Percentiles rank a stretch among this genome's conserved stretches.
These are phyloP conservation scores for Colletotrichum sojae DNA, from an alignment of 2,329 filamentous ascomycete species.

Conservation along the genomic window DNA sequence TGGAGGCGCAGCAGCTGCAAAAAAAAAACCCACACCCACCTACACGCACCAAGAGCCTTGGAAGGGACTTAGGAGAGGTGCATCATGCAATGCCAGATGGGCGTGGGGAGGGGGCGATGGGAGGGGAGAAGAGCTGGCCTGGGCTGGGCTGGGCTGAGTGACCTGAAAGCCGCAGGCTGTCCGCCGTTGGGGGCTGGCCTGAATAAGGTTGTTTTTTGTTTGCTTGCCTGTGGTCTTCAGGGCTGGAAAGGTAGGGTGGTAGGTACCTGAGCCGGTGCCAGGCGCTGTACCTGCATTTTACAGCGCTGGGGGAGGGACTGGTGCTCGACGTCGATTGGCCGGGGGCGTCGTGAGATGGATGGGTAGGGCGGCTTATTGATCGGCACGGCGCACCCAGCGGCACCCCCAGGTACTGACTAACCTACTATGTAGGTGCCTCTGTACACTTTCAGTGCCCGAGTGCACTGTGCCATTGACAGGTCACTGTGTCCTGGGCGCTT, in stretches of 20 bases:
- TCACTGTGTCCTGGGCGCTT: too few relatives aligned
- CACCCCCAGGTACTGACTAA: too few relatives aligned
- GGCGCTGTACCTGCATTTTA: conserved; percentile 33
- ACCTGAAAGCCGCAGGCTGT: conserved; percentile 12
- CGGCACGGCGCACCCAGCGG: too few relatives aligned
- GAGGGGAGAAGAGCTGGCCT: conserved; percentile 1
- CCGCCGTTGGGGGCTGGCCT: conserved; percentile 1
- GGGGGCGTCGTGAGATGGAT: neutral
- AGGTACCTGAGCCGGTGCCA: conserved; percentile 1
- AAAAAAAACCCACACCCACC: too few relatives aligned
- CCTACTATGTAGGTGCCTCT: too few relatives aligned
- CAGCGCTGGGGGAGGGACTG: conserved; percentile 12
- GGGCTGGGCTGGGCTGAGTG: neutral
- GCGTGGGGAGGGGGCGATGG: too few relatives aligned
- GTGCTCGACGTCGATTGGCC: neutral
- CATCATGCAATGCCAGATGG: conserved; percentile 1
- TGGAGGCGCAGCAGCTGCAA: conserved; percentile 11
- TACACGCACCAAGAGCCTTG: neutral
- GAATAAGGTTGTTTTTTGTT: neutral
- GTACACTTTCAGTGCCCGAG: too few relatives aligned
- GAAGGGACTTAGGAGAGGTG: neutral
- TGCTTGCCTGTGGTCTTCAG: neutral
- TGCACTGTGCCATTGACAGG: too few relatives aligned
- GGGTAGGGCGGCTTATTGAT: neutral
- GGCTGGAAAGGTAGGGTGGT: conserved; percentile 32